These are phyloP conservation scores for Hypoxylon rubiginosum DNA, from an alignment of 2,329 filamentous ascomycete genomes.

Conservation along the genomic window DNA sequence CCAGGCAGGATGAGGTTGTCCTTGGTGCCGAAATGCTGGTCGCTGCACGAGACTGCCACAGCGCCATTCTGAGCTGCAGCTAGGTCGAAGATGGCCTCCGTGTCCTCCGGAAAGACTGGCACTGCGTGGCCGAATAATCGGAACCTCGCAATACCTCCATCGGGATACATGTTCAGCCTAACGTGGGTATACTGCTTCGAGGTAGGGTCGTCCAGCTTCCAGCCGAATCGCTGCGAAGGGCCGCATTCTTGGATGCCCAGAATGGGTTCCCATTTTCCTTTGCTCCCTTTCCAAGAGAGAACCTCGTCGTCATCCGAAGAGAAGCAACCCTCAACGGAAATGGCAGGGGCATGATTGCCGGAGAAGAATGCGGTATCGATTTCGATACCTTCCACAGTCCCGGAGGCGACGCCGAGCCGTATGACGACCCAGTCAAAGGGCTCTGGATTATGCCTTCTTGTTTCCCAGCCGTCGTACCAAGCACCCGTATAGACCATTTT, in stretches of 20 bases:
- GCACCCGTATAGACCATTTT: conserved; percentile 78
- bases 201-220: conserved; percentile 72
- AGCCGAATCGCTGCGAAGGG: conserved; percentile 79
- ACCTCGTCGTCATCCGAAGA: conserved; percentile 74
- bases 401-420: conserved; percentile 76
- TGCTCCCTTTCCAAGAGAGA: conserved; percentile 69
- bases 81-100: conserved; percentile 77
- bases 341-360: conserved; percentile 84
- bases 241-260: conserved; percentile 78
- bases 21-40: conserved; percentile 87
- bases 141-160: conserved; percentile 86
- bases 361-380: conserved; percentile 86
- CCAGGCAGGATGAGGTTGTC: conserved; percentile 85
- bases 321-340: conserved; percentile 83
- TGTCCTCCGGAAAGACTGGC: conserved; percentile 79
- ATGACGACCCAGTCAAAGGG: conserved; percentile 77
- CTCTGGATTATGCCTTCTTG: conserved; percentile 73
- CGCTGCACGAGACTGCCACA: conserved; percentile 80
- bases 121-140: conserved; percentile 81
- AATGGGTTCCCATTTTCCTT: conserved; percentile 79
- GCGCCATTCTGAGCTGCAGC: conserved; percentile 84
- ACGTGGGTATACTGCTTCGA: conserved; percentile 83
- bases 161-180: conserved; percentile 85
- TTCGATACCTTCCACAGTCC: conserved; percentile 79
- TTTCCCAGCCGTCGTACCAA: conserved; percentile 81